Conservation (phyloP, 495 filamentous ascomycete genomes). For the Trichoderma reesei region DNA sequence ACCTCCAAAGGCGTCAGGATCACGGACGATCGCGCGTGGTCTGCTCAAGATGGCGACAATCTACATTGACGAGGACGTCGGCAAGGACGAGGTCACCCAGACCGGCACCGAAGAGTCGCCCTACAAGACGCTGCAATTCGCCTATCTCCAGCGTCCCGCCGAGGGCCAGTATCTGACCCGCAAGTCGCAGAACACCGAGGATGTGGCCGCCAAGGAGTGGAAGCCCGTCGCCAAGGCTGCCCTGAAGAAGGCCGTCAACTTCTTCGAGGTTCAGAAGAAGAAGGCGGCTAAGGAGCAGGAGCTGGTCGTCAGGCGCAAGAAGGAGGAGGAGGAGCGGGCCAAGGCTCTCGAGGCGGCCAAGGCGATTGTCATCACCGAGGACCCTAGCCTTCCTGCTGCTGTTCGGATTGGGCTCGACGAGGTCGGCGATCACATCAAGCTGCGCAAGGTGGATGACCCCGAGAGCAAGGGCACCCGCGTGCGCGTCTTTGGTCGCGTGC, state of each 20-base stretch:
- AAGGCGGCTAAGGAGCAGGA: conserved; percentile 64
- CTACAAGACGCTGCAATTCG: conserved; percentile 71
- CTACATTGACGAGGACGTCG: conserved; percentile 73
- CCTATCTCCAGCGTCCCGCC: conserved; percentile 59
- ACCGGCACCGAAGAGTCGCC: conserved; percentile 62
- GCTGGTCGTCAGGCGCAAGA: conserved; percentile 31
- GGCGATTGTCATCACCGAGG: conserved; percentile 74
- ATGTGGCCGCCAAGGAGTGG: conserved; percentile 52
- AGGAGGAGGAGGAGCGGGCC: conserved; percentile 62
- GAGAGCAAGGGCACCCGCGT: conserved; percentile 64
- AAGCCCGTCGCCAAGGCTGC: conserved; percentile 75
- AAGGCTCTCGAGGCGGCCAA: conserved; percentile 79
- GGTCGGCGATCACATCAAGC: conserved; percentile 52
- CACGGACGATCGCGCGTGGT: background rate
- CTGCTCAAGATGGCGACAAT: conserved; percentile 33
- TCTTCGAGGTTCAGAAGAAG: conserved; percentile 64
- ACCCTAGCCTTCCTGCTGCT: conserved; percentile 67
- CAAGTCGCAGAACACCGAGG: conserved; percentile 54
- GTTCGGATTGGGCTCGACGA: conserved; percentile 43
- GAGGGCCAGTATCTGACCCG: conserved; percentile 53
- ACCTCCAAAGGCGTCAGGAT: background rate
- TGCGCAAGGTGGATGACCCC: conserved; percentile 56
- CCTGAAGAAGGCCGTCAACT: conserved; percentile 69
- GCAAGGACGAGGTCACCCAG: conserved; percentile 55
- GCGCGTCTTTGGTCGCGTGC: conserved; percentile 75